Percentiles rank a stretch among this genome's conserved stretches.
Evolutionary conservation across 495 filamentous ascomycete species (phyloP).

Genomic region (Coniosporium apollinis): DNA sequence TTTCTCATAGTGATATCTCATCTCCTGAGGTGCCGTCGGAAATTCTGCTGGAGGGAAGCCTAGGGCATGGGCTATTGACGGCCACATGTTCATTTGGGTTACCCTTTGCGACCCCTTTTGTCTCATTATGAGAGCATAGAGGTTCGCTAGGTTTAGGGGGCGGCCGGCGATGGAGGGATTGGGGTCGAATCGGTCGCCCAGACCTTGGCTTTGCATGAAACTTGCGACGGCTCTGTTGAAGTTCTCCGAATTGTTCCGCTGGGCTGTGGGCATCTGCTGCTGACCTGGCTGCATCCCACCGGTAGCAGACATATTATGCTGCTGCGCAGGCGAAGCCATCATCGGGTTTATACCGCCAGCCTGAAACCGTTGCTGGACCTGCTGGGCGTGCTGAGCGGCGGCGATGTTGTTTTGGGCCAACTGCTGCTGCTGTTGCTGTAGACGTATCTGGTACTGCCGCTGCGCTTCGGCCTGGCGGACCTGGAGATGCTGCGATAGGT

Average conservation of each 20-base stretch:
- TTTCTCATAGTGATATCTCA: constrained; percentile 54
- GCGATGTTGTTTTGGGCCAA: constrained; percentile 15
- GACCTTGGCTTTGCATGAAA: constrained; percentile 50
- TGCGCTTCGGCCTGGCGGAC: constrained; percentile 21
- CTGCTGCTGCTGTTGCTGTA: constrained; percentile 46
- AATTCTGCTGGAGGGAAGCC: constrained; percentile 49
- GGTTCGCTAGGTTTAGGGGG: constrained; percentile 48
- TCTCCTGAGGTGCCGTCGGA: constrained; percentile 45
- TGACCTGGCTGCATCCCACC: not conserved
- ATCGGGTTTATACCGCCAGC: constrained; percentile 33
- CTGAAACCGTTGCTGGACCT: constrained; percentile 20
- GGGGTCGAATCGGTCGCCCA: constrained; percentile 41
- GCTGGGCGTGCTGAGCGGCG: too few relatives aligned
- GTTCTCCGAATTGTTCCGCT: constrained; percentile 39
- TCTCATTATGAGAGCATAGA: constrained; percentile 61
- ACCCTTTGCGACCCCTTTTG: constrained; percentile 66
- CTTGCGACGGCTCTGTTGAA: constrained; percentile 57
- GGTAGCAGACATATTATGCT: constrained; percentile 15
- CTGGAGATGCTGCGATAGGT: constrained; percentile 34
- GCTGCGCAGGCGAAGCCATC: constrained; percentile 20
- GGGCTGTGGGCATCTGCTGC: constrained; percentile 6
- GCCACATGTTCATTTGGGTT: constrained; percentile 51
- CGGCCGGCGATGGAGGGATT: constrained; percentile 56
- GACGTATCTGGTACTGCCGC: constrained; percentile 25
- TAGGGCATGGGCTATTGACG: constrained; percentile 46